phyloP scores from a whole-genome alignment of 169 alveolate species.

The Cryptosporidium xiaoi region DNA sequence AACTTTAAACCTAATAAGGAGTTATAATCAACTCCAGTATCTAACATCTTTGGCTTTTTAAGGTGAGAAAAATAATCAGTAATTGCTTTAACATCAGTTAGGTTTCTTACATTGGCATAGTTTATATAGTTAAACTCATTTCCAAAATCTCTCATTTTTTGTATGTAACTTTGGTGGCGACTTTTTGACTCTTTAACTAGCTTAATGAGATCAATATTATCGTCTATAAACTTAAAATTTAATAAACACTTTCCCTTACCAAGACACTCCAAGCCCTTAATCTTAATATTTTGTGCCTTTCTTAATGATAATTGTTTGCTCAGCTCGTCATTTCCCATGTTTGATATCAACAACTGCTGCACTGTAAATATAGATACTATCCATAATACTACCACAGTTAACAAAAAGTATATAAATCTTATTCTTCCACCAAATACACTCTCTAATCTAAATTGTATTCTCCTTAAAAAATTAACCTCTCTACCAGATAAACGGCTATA shows the following conservation, averaged over 20 bases:
- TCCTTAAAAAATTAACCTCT: not conserved
- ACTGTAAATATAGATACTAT: conserved; percentile 14
- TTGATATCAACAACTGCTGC: conserved; percentile 28
- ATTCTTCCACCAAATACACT: conserved; percentile 20
- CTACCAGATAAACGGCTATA: not conserved
- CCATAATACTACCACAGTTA: conserved; percentile 24
- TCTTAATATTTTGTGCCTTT: not conserved
- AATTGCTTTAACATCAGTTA: conserved; percentile 21
- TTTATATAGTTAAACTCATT: conserved; percentile 12
- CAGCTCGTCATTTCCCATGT: not conserved
- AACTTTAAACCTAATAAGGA: conserved; percentile 30
- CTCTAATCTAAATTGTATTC: conserved; percentile 6
- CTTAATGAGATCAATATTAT: conserved; percentile 6
- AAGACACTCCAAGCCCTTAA: conserved; percentile 26
- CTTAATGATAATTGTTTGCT: not conserved
- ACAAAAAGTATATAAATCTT: conserved; percentile 6
- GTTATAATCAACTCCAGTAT: conserved; percentile 33
- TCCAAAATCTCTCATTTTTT: conserved; percentile 16
- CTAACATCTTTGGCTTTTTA: not conserved
- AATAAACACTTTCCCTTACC: conserved; percentile 22
- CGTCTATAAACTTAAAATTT: not conserved
- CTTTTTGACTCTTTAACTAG: conserved; percentile 24
- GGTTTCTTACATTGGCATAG: conserved; percentile 51
- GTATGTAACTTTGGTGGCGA: conserved; percentile 66
- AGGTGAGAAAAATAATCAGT: conserved; percentile 31